Evolutionary conservation across 768 basidiomycete genomes (phyloP), one percentile per base, ranked within the genome.

Genomic region (Mycena leptocephala): DNA sequence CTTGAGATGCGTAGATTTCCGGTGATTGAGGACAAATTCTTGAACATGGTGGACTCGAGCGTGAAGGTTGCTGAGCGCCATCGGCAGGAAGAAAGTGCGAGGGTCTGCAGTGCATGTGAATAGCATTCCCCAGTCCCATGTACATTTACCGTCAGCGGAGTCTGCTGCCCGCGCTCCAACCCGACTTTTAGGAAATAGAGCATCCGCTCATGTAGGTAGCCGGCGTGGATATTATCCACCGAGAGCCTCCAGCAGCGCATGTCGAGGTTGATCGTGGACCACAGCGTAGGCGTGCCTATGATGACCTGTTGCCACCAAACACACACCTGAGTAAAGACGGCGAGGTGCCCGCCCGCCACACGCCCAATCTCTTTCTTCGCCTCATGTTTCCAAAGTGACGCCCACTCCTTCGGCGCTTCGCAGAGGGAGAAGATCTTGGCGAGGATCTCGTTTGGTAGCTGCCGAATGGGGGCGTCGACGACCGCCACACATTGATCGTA

Each of bases 221-320:
- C 2, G 14, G 32, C 16, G n/a, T 4, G 11, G n/a, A 18, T 22
- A 10, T 13, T 33, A 6, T 33, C 13, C 48, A n/a, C 33, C 28
- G 46, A 32, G 16, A n/a, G 33, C 33, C 22, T 39, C 66, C 66
- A 68, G 66, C 66, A 55, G 32, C 66, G 66, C 51, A 68, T 11
- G 37, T 69, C 67, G 9, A 69, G 6, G 5, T 39, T 28, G 24
- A 69, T 39, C 16, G 16, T 28, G 14, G 53, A 28, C 67, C 67
- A 69, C n/a, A 69, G 67, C 4, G 24, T 33, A 7, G 67, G 35
- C 53, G 67, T 56, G 2, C 20, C 35, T 10, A 24, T 11, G 39
- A 58, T 55, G 24, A 69, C 18, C 7, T 14, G 8, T 33, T 35
- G 67, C 67, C 67, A 69, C n/a, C 18, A 37, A 2, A 5, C 8